Percentiles rank a stretch among this genome's conserved stretches.
phyloP scores from a whole-genome alignment of 495 filamentous ascomycete species.

The Jackrogersella multiformis region DNA sequence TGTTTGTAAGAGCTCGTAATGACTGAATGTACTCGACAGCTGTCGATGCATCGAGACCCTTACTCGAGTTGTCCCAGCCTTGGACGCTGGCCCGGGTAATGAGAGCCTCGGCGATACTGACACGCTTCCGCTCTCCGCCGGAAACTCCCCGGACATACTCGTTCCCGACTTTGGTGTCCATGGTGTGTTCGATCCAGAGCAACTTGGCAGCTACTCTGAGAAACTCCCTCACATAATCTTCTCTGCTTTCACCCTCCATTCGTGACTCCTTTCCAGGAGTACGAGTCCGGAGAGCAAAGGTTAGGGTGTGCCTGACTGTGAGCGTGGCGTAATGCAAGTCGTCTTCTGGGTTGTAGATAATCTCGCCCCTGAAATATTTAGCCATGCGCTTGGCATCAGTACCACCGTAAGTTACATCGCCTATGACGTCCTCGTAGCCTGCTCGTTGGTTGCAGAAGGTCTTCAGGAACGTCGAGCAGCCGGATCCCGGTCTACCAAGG shows the following conservation, averaged over 20 bases:
- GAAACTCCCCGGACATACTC: slow-evolving; percentile 79
- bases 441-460: slow-evolving; percentile 71
- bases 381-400: slow-evolving; percentile 60
- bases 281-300: slow-evolving; percentile 74
- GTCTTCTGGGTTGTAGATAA: slow-evolving; percentile 75
- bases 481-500: slow-evolving; percentile 74
- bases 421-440: slow-evolving; percentile 69
- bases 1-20: slow-evolving; percentile 63
- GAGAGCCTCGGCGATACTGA: slow-evolving; percentile 63
- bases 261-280: slow-evolving; percentile 72
- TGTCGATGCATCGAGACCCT: slow-evolving; percentile 59
- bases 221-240: slow-evolving; percentile 72
- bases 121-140: slow-evolving; percentile 67
- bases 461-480: slow-evolving; percentile 78
- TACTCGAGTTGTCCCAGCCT: slow-evolving; percentile 62
- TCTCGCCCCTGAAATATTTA: slow-evolving; percentile 53
- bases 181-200: slow-evolving; percentile 80
- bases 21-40: slow-evolving; percentile 59
- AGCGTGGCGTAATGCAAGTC: slow-evolving; percentile 81
- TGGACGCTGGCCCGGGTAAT: slow-evolving; percentile 53
- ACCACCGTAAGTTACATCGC: slow-evolving; percentile 72
- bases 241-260: slow-evolving; percentile 64
- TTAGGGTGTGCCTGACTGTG: slow-evolving; percentile 72
- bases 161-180: slow-evolving; percentile 85
- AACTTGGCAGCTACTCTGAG: slow-evolving; percentile 74